Evolutionary conservation across 306 rosid genomes (phyloP), one percentile per base, ranked within the genome.

Genomic region (Heteromeles arbutifolia): DNA sequence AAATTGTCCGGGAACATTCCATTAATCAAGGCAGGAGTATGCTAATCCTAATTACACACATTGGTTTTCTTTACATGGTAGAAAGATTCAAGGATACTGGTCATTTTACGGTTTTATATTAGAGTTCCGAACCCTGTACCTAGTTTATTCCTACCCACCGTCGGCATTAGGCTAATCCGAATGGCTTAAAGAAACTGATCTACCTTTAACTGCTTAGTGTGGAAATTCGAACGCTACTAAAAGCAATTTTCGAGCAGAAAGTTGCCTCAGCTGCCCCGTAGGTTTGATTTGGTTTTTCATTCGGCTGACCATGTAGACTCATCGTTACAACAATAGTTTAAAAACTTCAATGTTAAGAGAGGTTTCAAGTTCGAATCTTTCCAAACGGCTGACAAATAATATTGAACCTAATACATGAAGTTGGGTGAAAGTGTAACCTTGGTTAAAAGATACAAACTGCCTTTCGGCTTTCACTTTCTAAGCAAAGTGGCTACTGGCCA

Each of bases 11-110:
- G 58, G 28, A 73, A 74, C 67, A 43, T 57, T 80, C 78, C 85
- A 82, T 64, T 65, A 79, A 79, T 74, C 82, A 88, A 77, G 85
- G 77, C 18, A 68, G 74, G 89, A 86, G 84, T 90, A 90, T 90
- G 88, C 34, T 79, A 79, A 52, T 41, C 70, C 77, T 37, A 59
- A 66, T 78, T 73, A 41, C 12, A 77, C 41, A 48, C 2, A 0
- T 57, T 57, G 17, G 63, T 57, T 22, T 10, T 57, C 63, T 57
- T 57, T 15, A 48, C 53, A 14, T 15, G 53, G 21, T 48, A 48
- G 53, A 48, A 48, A 48, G 15, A 48, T 48, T 48, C 19, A 48
- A 14, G 3, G 19, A 15, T 45, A 45, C 1, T 14, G 0, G 53
- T 15, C 53, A 2, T 45, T 45, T 45, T 45, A 5, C 19, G 53